Conservation (phyloP, 495 filamentous ascomycete species). For the Neurospora sp. region DNA sequence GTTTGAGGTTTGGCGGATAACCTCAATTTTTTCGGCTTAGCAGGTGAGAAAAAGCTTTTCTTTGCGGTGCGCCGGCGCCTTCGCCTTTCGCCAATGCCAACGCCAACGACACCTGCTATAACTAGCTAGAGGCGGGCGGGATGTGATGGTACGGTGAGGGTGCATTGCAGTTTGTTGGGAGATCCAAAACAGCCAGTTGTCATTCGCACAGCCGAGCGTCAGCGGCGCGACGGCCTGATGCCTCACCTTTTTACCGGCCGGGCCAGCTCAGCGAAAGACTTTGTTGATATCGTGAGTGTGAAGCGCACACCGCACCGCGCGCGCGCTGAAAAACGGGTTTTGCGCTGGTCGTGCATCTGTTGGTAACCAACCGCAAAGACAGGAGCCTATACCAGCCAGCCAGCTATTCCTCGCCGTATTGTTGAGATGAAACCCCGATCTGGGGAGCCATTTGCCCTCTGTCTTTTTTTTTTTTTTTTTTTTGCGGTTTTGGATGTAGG, state of each 20-base stretch:
- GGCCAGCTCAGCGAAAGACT: not conserved
- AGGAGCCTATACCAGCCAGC: not conserved
- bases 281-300: not conserved
- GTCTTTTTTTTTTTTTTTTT: not conserved
- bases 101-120: not conserved
- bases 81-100: not conserved
- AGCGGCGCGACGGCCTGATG: not conserved
- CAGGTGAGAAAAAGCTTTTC: not conserved
- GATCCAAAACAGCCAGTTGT: no score
- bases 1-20: not conserved
- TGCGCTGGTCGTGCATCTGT: not conserved
- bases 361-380: not conserved
- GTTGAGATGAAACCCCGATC: constrained; percentile 4
- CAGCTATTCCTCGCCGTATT: not conserved
- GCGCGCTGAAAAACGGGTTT: not conserved
- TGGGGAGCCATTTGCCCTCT: not conserved
- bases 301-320: not conserved
- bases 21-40: not conserved
- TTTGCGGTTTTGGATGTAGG: not conserved
- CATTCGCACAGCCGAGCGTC: not conserved
- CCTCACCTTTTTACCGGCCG: not conserved
- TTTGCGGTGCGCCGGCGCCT: not conserved
- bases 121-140: not conserved
- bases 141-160: not conserved
- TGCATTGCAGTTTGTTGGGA: not conserved